These are phyloP conservation scores for Macrolepiota fuliginosa DNA, from an alignment of 768 basidiomycete genomes.

Conservation along the genomic window DNA sequence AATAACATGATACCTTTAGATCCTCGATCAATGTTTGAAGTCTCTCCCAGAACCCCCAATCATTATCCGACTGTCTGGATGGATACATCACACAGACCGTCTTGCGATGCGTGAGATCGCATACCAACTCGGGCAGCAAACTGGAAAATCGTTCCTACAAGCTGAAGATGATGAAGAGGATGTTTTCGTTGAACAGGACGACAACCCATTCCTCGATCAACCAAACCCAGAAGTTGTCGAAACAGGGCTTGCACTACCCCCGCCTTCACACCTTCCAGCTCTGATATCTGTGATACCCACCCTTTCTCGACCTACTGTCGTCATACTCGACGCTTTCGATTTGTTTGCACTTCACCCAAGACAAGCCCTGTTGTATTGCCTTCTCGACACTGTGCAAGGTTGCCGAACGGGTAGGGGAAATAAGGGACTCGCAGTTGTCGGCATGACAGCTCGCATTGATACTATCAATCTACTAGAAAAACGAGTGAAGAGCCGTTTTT, in stretches of 20 bases:
- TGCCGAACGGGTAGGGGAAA: constrained; percentile 57
- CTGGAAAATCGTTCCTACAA: constrained; percentile 54
- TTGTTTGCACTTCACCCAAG: constrained; percentile 89
- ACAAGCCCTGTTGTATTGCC: constrained; percentile 91
- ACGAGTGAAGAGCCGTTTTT: constrained; percentile 96
- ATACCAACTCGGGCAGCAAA: constrained; percentile 75
- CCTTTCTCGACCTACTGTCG: constrained; percentile 72
- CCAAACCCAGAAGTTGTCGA: constrained; percentile 14
- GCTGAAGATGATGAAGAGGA: constrained; percentile 24
- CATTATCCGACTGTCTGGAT: constrained; percentile 79
- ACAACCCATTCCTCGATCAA: constrained; percentile 49
- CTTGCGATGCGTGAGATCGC: constrained; percentile 93
- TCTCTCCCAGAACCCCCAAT: constrained; percentile 53
- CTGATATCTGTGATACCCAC: constrained; percentile 78
- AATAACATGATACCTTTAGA: constrained; percentile 32
- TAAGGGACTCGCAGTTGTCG: constrained; percentile 82
- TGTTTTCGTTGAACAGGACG: constrained; percentile 32
- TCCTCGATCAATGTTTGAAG: constrained; percentile 57
- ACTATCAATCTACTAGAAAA: constrained; percentile 91
- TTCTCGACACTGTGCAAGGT: constrained; percentile 92
- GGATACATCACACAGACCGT: constrained; percentile 82
- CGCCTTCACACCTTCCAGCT: constrained; percentile 68
- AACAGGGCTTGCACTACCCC: constrained; percentile 43
- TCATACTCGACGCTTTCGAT: constrained; percentile 92
- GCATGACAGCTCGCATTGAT: constrained; percentile 84